phyloP scores from a whole-genome alignment of 2,329 filamentous ascomycete genomes.

The Xylariaceae sp. region DNA sequence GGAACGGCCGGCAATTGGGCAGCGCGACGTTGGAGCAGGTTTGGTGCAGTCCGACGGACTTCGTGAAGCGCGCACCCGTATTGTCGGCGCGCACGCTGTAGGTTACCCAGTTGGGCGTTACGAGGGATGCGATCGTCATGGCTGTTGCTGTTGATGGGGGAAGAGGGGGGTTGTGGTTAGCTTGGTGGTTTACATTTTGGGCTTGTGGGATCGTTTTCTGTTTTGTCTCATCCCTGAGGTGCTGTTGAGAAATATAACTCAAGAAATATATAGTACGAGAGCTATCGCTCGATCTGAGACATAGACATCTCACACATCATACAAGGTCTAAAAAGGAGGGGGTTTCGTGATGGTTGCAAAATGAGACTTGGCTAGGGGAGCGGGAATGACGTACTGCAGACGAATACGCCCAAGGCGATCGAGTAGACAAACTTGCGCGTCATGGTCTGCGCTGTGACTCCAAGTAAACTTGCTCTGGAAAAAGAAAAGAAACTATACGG shows the following conservation, averaged over 20 bases:
- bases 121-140: constrained; percentile 67
- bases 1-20: constrained; percentile 62
- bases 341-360: constrained; percentile 3
- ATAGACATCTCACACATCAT: background rate
- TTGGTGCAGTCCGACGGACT: constrained; percentile 73
- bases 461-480: too few species aligned
- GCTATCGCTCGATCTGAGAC: too few species aligned
- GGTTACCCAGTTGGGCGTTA: constrained; percentile 67
- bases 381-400: constrained; percentile 37
- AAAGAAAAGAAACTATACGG: too few species aligned
- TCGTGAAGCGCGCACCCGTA: constrained; percentile 44
- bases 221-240: background rate
- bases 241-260: background rate
- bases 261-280: too few species aligned
- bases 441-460: too few species aligned
- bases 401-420: constrained; percentile 38
- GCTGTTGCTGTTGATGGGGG: constrained; percentile 52
- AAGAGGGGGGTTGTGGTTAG: background rate
- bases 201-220: background rate
- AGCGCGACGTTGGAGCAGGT: constrained; percentile 70
- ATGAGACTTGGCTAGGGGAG: constrained; percentile 7
- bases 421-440: constrained; percentile 41
- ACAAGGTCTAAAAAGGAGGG: background rate
- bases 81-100: constrained; percentile 53
- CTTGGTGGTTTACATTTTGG: constrained; percentile 29